Evolutionary conservation across 1,284 basidiomycete genomes (phyloP).

Genomic region (Sporisorium graminicola): DNA sequence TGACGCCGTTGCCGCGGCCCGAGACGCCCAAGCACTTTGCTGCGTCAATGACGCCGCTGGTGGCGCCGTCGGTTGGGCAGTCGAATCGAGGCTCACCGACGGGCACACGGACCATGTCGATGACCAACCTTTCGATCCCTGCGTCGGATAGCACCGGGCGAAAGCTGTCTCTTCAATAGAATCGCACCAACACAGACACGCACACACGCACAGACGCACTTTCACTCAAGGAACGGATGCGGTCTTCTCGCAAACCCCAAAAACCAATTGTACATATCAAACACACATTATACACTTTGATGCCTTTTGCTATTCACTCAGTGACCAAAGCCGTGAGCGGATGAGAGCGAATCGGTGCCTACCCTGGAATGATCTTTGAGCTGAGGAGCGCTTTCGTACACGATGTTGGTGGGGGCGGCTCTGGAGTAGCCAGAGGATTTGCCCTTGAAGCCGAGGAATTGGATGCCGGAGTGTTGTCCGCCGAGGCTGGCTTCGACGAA

Average conservation of each 20-base stretch:
- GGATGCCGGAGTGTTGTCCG: slow-evolving; percentile 42
- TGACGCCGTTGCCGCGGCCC: slow-evolving; percentile 60
- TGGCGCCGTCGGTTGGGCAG: slow-evolving; percentile 54
- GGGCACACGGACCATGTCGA: slow-evolving; percentile 38
- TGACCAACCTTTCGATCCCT: slow-evolving; percentile 43
- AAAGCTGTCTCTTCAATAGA: slow-evolving; percentile 10
- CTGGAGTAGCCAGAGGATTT: slow-evolving; percentile 38
- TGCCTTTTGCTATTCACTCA: neutral
- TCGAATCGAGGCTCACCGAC: slow-evolving; percentile 40
- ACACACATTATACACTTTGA: slow-evolving; percentile 9
- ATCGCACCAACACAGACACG: neutral
- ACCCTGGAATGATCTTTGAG: slow-evolving; percentile 62
- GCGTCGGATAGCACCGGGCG: slow-evolving; percentile 40
- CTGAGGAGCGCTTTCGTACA: slow-evolving; percentile 66
- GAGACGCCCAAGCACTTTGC: slow-evolving; percentile 62
- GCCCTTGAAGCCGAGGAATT: slow-evolving; percentile 65
- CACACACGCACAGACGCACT: neutral
- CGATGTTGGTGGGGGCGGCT: slow-evolving; percentile 56
- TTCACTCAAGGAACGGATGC: slow-evolving; percentile 5
- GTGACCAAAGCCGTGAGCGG: slow-evolving; percentile 48
- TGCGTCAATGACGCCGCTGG: slow-evolving; percentile 61
- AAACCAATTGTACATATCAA: slow-evolving; percentile 16
- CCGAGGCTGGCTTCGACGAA: slow-evolving; percentile 56
- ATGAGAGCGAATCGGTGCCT: slow-evolving; percentile 24
- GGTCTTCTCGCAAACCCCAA: neutral